Base-by-base conservation (phyloP, 805 yeast genomes). In the Teunomyces atbi region DNA sequence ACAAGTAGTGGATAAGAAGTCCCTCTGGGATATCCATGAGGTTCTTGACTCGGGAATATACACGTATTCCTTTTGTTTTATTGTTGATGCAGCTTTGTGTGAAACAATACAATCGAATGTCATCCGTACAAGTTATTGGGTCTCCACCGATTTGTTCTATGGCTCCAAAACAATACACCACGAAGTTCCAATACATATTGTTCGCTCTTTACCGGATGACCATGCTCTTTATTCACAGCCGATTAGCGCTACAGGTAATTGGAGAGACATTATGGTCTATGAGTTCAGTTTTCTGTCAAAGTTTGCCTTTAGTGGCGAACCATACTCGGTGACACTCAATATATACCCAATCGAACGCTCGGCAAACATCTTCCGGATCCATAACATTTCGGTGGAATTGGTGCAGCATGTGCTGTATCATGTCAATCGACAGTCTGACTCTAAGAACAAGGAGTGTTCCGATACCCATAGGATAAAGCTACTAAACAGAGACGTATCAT, bases 261-360 rank as follows among this genome's bases (percentile, higher is more conserved):
- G 60, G 60, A 36, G 59, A 29, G 45, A 51, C 27, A 26, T 52
- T 6, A 39, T 57, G 3, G 45, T 53, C 11, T 56, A 56, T 29
- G 58, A 56, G 33, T 52, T 55, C 20, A 35, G 42, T 15, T 45
- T 49, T 29, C 59, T 47, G 32, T 47, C 46, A 37, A 52, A 54
- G 29, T 35, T 54, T 8, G 55, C 54, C 6, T 50, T 50, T 18
- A 56, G 49, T 13, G 42, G 45, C 18, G 15, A 33, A 6, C 48
- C 49, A 2, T 55, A 44, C 41, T 19, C 12, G 13, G 21, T 43
- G 7, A 29, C 39, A n/a, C 26, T 56, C 8, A 34, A 41, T 16
- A 35, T 56, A 10, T 49, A 43, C 28, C 53, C 57, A 5, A 40
- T 51, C 5, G 33, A 35, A 12, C 43, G 36, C 16, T 36, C 23